These are phyloP conservation scores for Psidium guajava DNA, from an alignment of 345 rosid genomes.

Conservation along the genomic window DNA sequence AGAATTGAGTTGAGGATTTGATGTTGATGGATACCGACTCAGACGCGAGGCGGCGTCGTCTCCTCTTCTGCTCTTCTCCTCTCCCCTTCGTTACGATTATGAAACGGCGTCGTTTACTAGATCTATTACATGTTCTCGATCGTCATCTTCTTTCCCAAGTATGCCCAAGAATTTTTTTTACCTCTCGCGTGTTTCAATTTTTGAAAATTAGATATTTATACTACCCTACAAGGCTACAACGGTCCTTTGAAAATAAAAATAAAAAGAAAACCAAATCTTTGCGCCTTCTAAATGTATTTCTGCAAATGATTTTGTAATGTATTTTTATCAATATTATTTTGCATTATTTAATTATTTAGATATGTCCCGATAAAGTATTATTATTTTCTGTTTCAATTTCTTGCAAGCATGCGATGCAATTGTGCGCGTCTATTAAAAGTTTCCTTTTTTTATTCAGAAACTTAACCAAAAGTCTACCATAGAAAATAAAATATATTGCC, in stretches of 20 bases:
- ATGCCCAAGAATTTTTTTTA: background rate
- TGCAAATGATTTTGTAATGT: too few relatives aligned
- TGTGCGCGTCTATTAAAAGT: background rate
- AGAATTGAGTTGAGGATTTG: background rate
- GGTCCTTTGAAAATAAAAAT: background rate
- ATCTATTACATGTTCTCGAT: background rate
- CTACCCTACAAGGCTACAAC: background rate
- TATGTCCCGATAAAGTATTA: background rate
- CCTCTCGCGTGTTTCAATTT: background rate
- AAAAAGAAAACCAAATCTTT: background rate
- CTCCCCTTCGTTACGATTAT: background rate
- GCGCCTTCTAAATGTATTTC: background rate
- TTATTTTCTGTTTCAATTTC: background rate
- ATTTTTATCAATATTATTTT: background rate
- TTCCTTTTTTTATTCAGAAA: background rate
- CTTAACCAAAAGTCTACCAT: too few relatives aligned
- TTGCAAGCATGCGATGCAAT: accelerated
- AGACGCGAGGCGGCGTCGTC: background rate
- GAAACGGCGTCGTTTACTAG: background rate
- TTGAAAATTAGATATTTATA: background rate
- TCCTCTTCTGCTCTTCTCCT: background rate
- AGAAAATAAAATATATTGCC: background rate
- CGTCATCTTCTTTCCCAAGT: background rate
- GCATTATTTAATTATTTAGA: background rate
- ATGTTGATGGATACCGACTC: background rate